These are phyloP conservation scores for Otatea glauca DNA, from an alignment of 176 grass and related monocot genomes.

Conservation along the genomic window DNA sequence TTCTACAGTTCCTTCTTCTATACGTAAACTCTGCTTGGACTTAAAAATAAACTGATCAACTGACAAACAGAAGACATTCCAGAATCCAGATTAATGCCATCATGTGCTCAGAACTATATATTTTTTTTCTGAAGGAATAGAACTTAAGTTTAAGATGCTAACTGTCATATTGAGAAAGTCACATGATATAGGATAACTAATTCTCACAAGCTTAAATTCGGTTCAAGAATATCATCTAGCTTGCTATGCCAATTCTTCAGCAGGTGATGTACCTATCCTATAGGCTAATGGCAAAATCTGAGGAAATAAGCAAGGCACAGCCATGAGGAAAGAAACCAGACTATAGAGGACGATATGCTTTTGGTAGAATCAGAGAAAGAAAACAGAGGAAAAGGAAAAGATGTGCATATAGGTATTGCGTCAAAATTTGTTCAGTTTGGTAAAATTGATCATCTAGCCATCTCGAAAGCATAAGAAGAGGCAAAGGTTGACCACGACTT, in stretches of 20 bases:
- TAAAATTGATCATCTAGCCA: neutral
- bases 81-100: no score
- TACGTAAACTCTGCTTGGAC: neutral
- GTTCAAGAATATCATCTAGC: neutral
- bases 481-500: no score
- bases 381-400: neutral
- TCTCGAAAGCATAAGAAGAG: no score
- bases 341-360: neutral
- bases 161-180: no score
- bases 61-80: neutral
- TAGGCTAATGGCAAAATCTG: neutral
- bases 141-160: neutral
- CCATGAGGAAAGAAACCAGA: conserved; percentile 8
- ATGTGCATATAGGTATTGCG: neutral
- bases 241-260: neutral
- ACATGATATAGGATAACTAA: neutral
- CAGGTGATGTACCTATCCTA: neutral
- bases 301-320: neutral
- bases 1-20: neutral
- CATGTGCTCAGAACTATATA: no score
- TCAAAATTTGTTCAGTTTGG: neutral
- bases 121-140: no score
- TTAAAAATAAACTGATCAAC: neutral
- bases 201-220: neutral
- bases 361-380: neutral